A percentile compares a stretch with the other conserved stretches of the same genome.
Evolutionary conservation across 129 eudicot genomes (phyloP).

Genomic region (Glebionis coronaria): DNA sequence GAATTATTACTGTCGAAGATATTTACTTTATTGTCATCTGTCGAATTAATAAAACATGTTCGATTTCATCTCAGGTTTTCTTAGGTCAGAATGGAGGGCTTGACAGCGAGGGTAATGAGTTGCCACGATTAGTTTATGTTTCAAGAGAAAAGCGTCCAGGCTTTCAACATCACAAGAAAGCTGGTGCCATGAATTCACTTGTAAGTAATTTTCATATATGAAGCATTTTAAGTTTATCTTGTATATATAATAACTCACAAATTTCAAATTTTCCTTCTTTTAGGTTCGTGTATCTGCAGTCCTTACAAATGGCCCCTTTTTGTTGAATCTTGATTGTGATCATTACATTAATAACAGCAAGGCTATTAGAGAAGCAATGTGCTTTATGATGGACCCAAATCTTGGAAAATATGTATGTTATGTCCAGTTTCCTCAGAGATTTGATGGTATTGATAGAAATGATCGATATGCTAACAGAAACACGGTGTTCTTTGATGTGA

Average conservation of each 20-base stretch:
- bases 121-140: constrained; percentile 89
- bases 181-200: constrained; percentile 98
- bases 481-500: constrained; percentile 98
- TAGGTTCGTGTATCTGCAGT: constrained; percentile 99
- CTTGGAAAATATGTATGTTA: constrained; percentile 99
- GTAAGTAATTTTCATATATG: constrained; percentile 41
- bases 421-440: constrained; percentile 99
- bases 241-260: constrained; percentile 11
- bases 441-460: constrained; percentile 93
- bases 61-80: constrained; percentile 59
- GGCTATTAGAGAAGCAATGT: constrained; percentile 98
- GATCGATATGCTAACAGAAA: constrained; percentile 99
- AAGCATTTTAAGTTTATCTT: not conserved
- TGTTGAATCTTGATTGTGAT: constrained; percentile 99
- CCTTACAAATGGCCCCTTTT: constrained; percentile 97
- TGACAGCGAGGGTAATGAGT: constrained; percentile 93
- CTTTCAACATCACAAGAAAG: constrained; percentile 95
- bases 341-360: constrained; percentile 98
- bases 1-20: not conserved
- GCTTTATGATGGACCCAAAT: constrained; percentile 99
- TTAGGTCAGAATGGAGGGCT: constrained; percentile 97
- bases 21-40: not conserved
- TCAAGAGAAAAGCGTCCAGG: constrained; percentile 99
- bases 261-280: constrained; percentile 23
- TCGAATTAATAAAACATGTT: not conserved